Conservation (phyloP, 495 filamentous ascomycete genomes). For the Aspergillus saccharolyticus region DNA sequence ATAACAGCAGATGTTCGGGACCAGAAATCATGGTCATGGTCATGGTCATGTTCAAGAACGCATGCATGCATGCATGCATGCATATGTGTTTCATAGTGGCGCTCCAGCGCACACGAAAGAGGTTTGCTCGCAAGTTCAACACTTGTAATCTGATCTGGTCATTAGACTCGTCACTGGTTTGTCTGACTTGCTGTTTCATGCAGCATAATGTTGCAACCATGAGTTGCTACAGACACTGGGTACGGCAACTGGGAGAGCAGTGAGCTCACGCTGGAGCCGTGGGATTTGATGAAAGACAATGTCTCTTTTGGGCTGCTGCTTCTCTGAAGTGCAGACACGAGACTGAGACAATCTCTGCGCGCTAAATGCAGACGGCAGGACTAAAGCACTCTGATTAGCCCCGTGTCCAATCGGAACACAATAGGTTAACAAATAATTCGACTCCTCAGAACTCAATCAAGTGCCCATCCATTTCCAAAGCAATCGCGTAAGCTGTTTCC, state of each 20-base stretch:
- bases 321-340: neutral
- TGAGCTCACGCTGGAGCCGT: neutral
- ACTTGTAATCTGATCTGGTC: neutral
- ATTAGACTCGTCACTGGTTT: neutral
- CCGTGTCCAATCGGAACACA: neutral
- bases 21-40: neutral
- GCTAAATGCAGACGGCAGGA: neutral
- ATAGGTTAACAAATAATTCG: neutral
- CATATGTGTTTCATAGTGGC: neutral
- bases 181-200: neutral
- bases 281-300: neutral
- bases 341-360: neutral
- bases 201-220: neutral
- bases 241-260: neutral
- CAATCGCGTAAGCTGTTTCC: conserved; percentile 31
- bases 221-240: neutral
- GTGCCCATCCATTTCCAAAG: conserved; percentile 38
- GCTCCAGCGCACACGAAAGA: neutral
- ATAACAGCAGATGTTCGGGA: neutral
- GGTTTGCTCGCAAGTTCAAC: neutral
- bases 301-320: neutral
- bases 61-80: neutral
- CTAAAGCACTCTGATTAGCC: neutral
- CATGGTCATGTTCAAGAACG: neutral
- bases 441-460: neutral